Conservation (phyloP, 306 rosid genomes). For the Sicyos baderoa region DNA sequence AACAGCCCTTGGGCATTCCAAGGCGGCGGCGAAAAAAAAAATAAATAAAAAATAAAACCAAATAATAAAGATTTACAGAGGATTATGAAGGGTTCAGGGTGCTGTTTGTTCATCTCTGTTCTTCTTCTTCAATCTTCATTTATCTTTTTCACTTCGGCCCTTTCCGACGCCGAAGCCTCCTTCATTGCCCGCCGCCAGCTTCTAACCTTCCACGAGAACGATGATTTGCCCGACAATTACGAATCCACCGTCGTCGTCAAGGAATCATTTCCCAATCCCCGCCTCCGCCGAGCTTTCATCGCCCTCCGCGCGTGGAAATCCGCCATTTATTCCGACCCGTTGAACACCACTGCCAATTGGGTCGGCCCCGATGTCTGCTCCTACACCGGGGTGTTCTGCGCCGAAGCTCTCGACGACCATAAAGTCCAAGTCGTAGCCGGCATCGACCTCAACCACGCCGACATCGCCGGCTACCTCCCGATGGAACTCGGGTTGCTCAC, state of each 20-base stretch:
- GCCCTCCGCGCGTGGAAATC: constrained; percentile 63
- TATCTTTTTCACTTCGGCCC: constrained; percentile 24
- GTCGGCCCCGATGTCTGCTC: constrained; percentile 58
- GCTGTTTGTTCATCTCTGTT: constrained; percentile 20
- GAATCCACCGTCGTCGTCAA: constrained; percentile 7
- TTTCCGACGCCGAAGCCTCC: constrained; percentile 40
- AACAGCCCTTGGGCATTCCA: constrained; percentile 32
- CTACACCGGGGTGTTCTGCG: constrained; percentile 58
- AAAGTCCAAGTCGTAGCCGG: constrained; percentile 56
- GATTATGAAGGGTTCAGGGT: constrained; percentile 28
- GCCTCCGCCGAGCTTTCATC: constrained; percentile 50
- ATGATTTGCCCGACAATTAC: constrained; percentile 34
- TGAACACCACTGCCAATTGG: constrained; percentile 49
- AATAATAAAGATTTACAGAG: not conserved
- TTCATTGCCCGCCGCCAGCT: constrained; percentile 52
- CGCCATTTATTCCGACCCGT: constrained; percentile 64
- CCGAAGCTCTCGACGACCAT: constrained; percentile 39
- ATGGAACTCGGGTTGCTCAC: constrained; percentile 48
- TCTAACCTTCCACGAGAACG: constrained; percentile 25
- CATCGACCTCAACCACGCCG: constrained; percentile 64
- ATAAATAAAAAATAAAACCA: not conserved
- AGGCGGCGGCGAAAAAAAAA: constrained; percentile 23
- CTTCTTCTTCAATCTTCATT: not conserved
- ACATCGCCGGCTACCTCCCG: constrained; percentile 71
- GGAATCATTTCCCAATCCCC: constrained; percentile 23